Conservation (phyloP, 768 basidiomycete genomes). For the Termitomyces heimii region DNA sequence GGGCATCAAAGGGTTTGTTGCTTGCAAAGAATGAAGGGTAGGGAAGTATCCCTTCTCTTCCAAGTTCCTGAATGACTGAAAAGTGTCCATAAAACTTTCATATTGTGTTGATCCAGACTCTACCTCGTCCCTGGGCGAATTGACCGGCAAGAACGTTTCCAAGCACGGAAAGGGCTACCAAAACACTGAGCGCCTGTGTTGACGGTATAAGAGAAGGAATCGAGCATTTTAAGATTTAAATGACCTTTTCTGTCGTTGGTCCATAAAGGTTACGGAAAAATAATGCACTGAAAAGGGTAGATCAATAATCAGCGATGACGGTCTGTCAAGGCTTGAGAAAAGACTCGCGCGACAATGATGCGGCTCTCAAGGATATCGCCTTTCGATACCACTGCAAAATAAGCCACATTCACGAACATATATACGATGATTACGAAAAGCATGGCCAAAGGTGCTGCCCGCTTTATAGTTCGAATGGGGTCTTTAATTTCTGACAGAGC, state of each 20-base stretch:
- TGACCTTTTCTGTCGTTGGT: constrained; percentile 49
- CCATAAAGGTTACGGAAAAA: constrained; percentile 77
- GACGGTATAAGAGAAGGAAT: not conserved
- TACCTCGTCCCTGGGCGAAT: constrained; percentile 65
- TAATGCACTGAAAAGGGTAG: constrained; percentile 38
- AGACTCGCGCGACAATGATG: constrained; percentile 60
- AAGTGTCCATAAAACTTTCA: not conserved
- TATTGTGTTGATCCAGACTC: not conserved
- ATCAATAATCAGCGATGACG: not conserved
- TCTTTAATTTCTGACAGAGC: constrained; percentile 65
- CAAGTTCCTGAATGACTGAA: constrained; percentile 67
- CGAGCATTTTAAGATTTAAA: not conserved
- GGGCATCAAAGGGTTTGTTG: constrained; percentile 66
- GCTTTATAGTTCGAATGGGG: constrained; percentile 65
- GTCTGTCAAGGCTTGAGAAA: not conserved
- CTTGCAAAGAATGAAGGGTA: constrained; percentile 63
- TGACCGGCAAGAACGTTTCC: constrained; percentile 60
- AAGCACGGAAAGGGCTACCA: constrained; percentile 59
- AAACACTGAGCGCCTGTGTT: constrained; percentile 46
- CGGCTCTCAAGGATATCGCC: constrained; percentile 60
- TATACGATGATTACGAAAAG: constrained; percentile 53
- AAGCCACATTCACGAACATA: constrained; percentile 62
- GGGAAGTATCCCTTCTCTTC: constrained; percentile 65
- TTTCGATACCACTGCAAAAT: constrained; percentile 70
- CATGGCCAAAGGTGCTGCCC: constrained; percentile 66